These are phyloP conservation scores for Ceratobasidium papillatum DNA, from an alignment of 1,284 basidiomycete genomes.

Conservation along the genomic window DNA sequence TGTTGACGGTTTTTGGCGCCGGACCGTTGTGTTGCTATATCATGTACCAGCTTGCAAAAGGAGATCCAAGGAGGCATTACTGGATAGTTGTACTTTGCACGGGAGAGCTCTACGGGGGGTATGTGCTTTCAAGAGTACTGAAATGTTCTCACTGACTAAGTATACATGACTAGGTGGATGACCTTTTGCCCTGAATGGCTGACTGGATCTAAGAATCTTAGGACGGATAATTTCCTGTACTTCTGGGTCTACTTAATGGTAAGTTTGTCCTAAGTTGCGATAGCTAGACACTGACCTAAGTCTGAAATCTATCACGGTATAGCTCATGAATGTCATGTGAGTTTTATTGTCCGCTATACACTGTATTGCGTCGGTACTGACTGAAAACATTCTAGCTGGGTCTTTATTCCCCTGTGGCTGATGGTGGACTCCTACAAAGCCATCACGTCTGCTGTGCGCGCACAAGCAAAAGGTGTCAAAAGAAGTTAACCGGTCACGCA, in stretches of 20 bases:
- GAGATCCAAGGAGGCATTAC: conserved; percentile 75
- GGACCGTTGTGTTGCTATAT: conserved; percentile 76
- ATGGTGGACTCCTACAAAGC: conserved; percentile 78
- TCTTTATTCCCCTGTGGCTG: conserved; percentile 73
- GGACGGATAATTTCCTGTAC: conserved; percentile 69
- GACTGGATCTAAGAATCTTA: conserved; percentile 72
- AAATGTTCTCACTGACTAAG: neutral
- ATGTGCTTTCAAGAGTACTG: conserved; percentile 45
- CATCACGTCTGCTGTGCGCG: conserved; percentile 67
- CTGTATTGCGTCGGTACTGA: conserved; percentile 44
- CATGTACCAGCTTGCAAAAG: conserved; percentile 66
- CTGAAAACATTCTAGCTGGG: conserved; percentile 65
- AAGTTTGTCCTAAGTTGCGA: conserved; percentile 44
- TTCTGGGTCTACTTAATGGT: conserved; percentile 61
- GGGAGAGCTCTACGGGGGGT: conserved; percentile 81
- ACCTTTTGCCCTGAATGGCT: conserved; percentile 88
- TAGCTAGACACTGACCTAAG: conserved; percentile 28
- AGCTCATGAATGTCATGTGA: conserved; percentile 84
- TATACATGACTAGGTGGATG: conserved; percentile 68
- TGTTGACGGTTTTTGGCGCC: conserved; percentile 81
- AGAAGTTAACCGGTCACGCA: neutral
- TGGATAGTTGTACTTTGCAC: conserved; percentile 81
- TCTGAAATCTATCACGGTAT: conserved; percentile 39
- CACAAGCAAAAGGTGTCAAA: conserved; percentile 16
- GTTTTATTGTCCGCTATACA: conserved; percentile 48